Conservation (phyloP, 2,329 filamentous ascomycete species). For the Cercospora citrullina region DNA sequence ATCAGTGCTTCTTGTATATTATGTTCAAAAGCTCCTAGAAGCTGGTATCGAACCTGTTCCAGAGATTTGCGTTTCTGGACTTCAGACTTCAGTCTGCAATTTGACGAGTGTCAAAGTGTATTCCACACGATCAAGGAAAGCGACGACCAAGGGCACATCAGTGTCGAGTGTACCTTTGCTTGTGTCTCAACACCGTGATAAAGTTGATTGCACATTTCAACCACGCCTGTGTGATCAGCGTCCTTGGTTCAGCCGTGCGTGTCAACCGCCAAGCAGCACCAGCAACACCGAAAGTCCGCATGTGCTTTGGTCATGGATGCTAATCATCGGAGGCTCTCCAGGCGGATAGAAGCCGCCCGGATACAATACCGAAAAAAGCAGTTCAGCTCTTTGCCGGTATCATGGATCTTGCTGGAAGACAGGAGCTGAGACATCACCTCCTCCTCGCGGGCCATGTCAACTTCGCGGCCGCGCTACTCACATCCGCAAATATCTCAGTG, state of each 20-base stretch:
- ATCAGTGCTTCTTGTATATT: background rate
- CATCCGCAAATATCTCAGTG: background rate
- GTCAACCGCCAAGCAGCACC: background rate
- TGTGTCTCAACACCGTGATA: too few species aligned
- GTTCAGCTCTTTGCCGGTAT: background rate
- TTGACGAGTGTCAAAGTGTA: too few species aligned
- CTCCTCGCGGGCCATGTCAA: background rate
- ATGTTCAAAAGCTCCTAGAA: too few species aligned
- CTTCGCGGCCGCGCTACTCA: background rate
- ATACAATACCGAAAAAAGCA: background rate
- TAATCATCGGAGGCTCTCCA: background rate
- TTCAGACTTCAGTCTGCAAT: too few species aligned
- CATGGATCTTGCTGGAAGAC: background rate
- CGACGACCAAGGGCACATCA: too few species aligned
- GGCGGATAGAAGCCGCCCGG: background rate
- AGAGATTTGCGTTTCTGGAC: too few species aligned
- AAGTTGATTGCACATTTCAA: too few species aligned
- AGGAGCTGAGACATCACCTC: background rate
- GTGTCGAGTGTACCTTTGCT: too few species aligned
- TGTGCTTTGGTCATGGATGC: background rate
- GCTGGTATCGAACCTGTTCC: too few species aligned
- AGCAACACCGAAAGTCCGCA: background rate
- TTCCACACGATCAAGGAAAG: too few species aligned
- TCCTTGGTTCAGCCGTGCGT: background rate
- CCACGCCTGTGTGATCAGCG: background rate